Conservation (phyloP, 768 basidiomycete species). For the Suillus discolor region DNA sequence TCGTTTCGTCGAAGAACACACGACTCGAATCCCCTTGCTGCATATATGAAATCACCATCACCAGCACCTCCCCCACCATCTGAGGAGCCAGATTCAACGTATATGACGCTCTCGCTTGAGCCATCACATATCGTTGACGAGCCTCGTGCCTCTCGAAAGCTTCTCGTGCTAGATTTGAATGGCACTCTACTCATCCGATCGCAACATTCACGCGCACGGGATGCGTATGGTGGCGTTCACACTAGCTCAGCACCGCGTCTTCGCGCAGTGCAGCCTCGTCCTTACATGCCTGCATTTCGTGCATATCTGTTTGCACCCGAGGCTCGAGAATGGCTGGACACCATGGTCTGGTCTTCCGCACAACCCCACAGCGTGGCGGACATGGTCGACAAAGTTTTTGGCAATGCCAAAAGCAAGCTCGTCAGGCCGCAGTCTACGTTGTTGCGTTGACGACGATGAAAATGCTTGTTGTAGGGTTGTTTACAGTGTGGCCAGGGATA, state of each 20-base stretch:
- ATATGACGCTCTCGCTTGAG: constrained; percentile 36
- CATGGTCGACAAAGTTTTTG: constrained; percentile 72
- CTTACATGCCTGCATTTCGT: constrained; percentile 64
- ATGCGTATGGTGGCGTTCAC: constrained; percentile 3
- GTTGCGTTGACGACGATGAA: constrained; percentile 86
- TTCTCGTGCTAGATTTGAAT: constrained; percentile 76
- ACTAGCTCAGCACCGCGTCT: constrained; percentile 17
- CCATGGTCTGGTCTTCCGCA: constrained; percentile 90
- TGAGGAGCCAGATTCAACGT: constrained; percentile 34
- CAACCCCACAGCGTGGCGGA: constrained; percentile 77
- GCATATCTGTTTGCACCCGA: constrained; percentile 62
- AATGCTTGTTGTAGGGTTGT: constrained; percentile 76
- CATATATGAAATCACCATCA: constrained; percentile 10
- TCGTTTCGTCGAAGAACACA: constrained; percentile 16
- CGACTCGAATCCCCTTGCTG: constrained; percentile 4
- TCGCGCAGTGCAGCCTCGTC: constrained; percentile 56
- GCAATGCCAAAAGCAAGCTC: constrained; percentile 40
- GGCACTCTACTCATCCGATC: constrained; percentile 72
- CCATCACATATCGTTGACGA: constrained; percentile 30
- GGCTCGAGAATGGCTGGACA: constrained; percentile 71
- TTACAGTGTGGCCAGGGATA: constrained; percentile 70
- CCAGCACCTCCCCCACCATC: constrained; percentile 11
- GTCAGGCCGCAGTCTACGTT: constrained; percentile 77
- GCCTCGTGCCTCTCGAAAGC: constrained; percentile 48
- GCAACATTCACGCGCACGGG: constrained; percentile 34